Base-by-base conservation (phyloP, 176 grass and related monocot species). In the Oryza rufipogon region DNA sequence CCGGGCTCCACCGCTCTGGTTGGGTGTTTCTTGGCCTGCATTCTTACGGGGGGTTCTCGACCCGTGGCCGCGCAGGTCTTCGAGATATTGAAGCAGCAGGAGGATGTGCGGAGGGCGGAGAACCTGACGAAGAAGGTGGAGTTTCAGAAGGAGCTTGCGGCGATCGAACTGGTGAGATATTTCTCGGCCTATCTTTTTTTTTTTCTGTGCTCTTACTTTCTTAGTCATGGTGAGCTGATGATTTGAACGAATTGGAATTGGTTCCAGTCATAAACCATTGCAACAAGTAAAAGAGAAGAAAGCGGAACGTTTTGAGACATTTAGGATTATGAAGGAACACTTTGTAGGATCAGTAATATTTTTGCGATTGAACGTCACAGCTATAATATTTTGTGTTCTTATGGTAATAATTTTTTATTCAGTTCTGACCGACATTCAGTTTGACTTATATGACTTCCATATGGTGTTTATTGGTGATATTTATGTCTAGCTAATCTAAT, bases 131-230 rank as follows among this genome's bases (percentile, higher is more conserved):
- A 85, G 93, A 90, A 89, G 77, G 16, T 78, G 5, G 93, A 98
- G 75, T 81, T 78, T 13, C 82, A 87, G 80, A 89, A 68, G 36
- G n/a, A 84, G 75, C 47, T 91, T 42, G 80, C 89, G 67, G 80
- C 88, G 51, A 10, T 93, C 61, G 93, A 98, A 30, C 82, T 85
- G 3, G 96, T 98, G 84, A 90, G 96, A 73, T 66, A 64, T 87
- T 39, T 68, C 71, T 82, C 16, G 6, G 51, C 42, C 32, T 49
- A 16, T 70, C 20, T 15, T 36, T 73, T 77, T n/a, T n/a, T 73
- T 77, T 23, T 3, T 2, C 1, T 63, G 30, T 54, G 7, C 51
- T 69, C 5, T 80, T 36, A 6, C 19, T 69, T 70, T 70, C 16
- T 72, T 82, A 20, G 17, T 44, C 66, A 81, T 77, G 52, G 48